Evolutionary conservation across 352 stramenopile species (phyloP), one percentile per base, ranked within the genome.

Genomic region (Nothophytophthora sp.): DNA sequence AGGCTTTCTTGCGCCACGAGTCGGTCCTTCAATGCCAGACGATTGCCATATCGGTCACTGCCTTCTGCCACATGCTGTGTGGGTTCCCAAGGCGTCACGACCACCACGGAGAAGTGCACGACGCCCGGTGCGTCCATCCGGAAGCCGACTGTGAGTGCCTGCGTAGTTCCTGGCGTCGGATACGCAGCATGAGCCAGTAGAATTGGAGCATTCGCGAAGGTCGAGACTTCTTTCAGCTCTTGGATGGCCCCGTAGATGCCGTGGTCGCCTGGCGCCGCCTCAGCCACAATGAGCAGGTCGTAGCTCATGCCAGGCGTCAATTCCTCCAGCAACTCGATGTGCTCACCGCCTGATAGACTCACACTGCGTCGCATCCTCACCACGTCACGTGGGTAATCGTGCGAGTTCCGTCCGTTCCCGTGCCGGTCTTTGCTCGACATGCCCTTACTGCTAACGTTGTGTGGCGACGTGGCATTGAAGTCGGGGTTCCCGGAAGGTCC

Each of bases 391-490:
- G 38, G 52, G 39, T 94, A 94, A 41, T 86, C 57, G 48, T 91
- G 81, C 5, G 38, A 52, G 32, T 82, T 58, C n/a, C 65, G 46
- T 3, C 38, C 49, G 8, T 30, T 38, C 50, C 61, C 10, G 53
- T 58, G 28, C 15, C 44, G 45, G 42, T 59, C 44, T 35, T 37
- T 23, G n/a, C 36, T 56, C 12, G 56, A 19, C 20, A 44, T 13
- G 2, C 49, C 36, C 37, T 87, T 91, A 42, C 62, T 71, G 38
- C 79, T 94, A 39, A 94, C 62, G 59, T 94, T 94, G 57, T 88
- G 76, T 2, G 78, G 65, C 0, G 84, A 94, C 5, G 80, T 80
- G 29, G 73, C 76, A 36, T 88, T 88, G 30, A 90, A 67, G 36
- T 91, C 81, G 0, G 63, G 34, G 36, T 94, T 89, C 3, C 57